Base-by-base conservation (phyloP, 2,329 filamentous ascomycete species). In the Paracorniculantispora psalliotae region DNA sequence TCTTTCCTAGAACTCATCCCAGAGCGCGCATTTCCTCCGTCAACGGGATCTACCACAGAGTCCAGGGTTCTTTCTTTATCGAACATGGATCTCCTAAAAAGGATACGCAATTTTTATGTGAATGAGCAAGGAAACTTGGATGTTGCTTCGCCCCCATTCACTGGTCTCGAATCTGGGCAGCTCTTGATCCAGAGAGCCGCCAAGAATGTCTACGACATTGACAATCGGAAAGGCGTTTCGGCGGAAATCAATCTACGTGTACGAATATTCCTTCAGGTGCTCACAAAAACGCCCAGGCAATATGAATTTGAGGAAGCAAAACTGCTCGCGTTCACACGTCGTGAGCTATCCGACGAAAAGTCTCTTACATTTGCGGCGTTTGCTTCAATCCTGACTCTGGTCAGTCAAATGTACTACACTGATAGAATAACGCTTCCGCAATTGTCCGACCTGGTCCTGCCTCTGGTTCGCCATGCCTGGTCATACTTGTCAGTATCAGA, bases 391-490 rank as follows among this genome's bases (percentile, higher is more conserved):
- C 69, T 85, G 8, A 82, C 82, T 52, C 77, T 89, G 37, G 77
- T 79, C 12, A 82, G 80, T 5, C 81, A 84, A 61, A 73, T 88
- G 19, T 81, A 83, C 66, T 75, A 74, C 2, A 73, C 76, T n/a
- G 75, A 77, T 51, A 80, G 83, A 52, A 81, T 87, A 46, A 69
- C 77, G 8, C 64, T 71, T 5, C 67, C 73, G n/a, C 79, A 85
- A 25, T 69, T 88, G 52, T 87, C 79, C 58, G 80, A 76, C 58
- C 74, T 96, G 9, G 82, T 93, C 5, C 79, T 84, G 21, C 80
- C 83, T 28, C 75, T 97, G 23, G 86, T 94, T 17, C 78, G 79
- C 1, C 82, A 87, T 59, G 81, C 93, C 0, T 99, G 94, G 94
- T 72, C 77, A 5, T 91, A 90, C 67, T 75, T 99, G 41, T 90